Conservation (phyloP, 306 rosid genomes). For the Hylodesmum podocarpum region DNA sequence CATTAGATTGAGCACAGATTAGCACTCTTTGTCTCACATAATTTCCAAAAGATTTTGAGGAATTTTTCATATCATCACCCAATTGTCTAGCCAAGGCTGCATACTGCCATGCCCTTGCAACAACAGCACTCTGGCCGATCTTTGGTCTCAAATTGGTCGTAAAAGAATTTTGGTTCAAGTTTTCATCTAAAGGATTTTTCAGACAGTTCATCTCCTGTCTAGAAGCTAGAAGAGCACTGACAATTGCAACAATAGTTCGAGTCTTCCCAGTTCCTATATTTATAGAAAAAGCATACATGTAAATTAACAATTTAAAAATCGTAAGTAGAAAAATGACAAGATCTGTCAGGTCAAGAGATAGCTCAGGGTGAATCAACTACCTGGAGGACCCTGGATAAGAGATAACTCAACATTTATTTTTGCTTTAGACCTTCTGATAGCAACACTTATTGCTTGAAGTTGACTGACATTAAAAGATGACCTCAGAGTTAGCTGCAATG, state of each 20-base stretch:
- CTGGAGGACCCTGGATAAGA: constrained; percentile 99
- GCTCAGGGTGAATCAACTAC: constrained; percentile 44
- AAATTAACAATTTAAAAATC: constrained; percentile 21
- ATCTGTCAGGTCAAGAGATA: constrained; percentile 17
- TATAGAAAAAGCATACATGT: constrained; percentile 29
- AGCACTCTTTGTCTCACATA: constrained; percentile 72
- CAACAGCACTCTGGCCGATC: constrained; percentile 63
- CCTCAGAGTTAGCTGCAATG: constrained; percentile 69
- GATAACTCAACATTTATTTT: constrained; percentile 64
- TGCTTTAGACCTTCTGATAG: constrained; percentile 50
- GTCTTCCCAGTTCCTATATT: constrained; percentile 95
- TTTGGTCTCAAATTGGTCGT: constrained; percentile 41
- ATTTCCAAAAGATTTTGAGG: constrained; percentile 49
- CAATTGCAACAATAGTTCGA: constrained; percentile 87
- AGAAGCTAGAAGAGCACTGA: constrained; percentile 79
- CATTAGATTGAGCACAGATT: constrained; percentile 98
- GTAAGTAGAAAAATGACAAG: constrained; percentile 11
- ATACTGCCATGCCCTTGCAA: constrained; percentile 98
- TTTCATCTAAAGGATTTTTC: constrained; percentile 34
- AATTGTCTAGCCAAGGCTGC: constrained; percentile 90
- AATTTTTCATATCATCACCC: constrained; percentile 54
- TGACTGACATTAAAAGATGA: constrained; percentile 82
- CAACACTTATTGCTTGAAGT: constrained; percentile 78
- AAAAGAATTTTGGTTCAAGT: constrained; percentile 41
- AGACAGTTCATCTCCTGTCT: constrained; percentile 40